phyloP scores from a whole-genome alignment of 768 basidiomycete species.

The Rhizopogon vinicolor region DNA sequence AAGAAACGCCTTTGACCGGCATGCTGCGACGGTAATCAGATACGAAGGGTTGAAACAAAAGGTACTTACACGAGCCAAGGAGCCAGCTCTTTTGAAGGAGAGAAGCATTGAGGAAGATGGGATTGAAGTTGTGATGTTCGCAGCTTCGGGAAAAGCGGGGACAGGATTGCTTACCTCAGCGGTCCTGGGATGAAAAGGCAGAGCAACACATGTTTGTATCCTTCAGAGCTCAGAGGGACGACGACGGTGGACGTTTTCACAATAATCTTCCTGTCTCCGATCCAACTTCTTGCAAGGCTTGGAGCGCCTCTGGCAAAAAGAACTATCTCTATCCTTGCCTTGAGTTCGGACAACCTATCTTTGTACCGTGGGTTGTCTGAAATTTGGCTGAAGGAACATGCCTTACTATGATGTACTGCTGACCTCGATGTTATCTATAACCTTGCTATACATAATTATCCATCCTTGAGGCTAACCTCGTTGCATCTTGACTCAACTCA shows the following conservation, averaged over 20 bases:
- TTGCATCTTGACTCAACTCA: neutral
- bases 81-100: constrained; percentile 59
- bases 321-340: constrained; percentile 49
- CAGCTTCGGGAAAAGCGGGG: constrained; percentile 14
- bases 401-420: neutral
- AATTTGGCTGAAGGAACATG: constrained; percentile 79
- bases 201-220: constrained; percentile 8
- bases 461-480: constrained; percentile 20
- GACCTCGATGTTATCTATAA: neutral
- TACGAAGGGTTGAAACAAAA: neutral
- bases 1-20: constrained; percentile 86
- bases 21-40: constrained; percentile 25
- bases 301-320: constrained; percentile 62
- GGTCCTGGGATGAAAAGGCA: constrained; percentile 1
- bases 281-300: constrained; percentile 34
- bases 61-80: constrained; percentile 55
- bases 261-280: constrained; percentile 68
- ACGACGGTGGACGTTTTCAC: constrained; percentile 60
- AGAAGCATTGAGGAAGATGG: constrained; percentile 49
- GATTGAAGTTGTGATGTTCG: constrained; percentile 4
- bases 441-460: neutral
- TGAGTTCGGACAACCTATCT: constrained; percentile 69
- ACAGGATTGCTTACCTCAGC: constrained; percentile 38
- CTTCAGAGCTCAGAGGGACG: constrained; percentile 56
- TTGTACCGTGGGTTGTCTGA: constrained; percentile 53